These are phyloP conservation scores for Sugiyamaella sp. DNA, from an alignment of 1,139 yeast genomes.

Conservation along the genomic window DNA sequence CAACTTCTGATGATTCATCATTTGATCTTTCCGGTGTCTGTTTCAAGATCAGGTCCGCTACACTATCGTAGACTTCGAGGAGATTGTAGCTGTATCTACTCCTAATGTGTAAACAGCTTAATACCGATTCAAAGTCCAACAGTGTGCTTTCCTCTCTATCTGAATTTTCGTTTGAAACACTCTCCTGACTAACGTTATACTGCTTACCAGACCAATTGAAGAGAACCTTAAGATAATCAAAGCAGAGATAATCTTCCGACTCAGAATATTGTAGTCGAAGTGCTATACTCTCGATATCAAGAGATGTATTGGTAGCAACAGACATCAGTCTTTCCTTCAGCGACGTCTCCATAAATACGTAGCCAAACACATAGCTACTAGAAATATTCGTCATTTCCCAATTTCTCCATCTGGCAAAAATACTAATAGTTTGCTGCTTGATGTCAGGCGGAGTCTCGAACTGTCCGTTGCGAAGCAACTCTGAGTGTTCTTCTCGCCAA, in stretches of 20 bases:
- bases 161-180: constrained; percentile 3
- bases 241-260: constrained; percentile 41
- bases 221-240: constrained; percentile 40
- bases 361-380: constrained; percentile 48
- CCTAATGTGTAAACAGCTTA: constrained; percentile 32
- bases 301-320: constrained; percentile 31
- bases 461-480: constrained; percentile 34
- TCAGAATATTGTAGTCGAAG: constrained; percentile 37
- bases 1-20: background rate
- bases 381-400: constrained; percentile 79
- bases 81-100: constrained; percentile 31
- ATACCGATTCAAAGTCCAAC: constrained; percentile 29
- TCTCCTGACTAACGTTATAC: constrained; percentile 4
- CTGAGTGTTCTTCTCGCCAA: constrained; percentile 47
- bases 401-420: constrained; percentile 82
- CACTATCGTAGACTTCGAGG: constrained; percentile 26
- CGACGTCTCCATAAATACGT: constrained; percentile 34
- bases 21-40: background rate
- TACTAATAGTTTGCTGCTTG: constrained; percentile 54
- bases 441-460: constrained; percentile 55
- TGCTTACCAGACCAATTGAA: constrained; percentile 29
- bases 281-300: constrained; percentile 40
- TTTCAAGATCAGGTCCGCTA: constrained; percentile 11
- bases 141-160: constrained; percentile 10
- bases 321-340: constrained; percentile 38